phyloP scores from a whole-genome alignment of 1,284 basidiomycete species.

The Cryptococcus sp. region DNA sequence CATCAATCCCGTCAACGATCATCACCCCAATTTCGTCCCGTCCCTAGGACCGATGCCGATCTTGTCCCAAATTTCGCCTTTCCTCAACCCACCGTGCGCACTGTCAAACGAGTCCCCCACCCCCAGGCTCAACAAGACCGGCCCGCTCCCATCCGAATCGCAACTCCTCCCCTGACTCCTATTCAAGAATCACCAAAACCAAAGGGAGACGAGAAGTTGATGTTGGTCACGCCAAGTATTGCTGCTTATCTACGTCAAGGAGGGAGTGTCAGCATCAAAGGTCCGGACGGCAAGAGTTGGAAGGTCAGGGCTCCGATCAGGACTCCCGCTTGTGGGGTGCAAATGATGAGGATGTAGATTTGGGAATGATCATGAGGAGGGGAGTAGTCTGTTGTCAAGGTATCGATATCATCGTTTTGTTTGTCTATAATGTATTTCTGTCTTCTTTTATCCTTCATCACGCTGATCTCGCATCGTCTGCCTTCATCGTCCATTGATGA shows the following conservation, averaged over 20 bases:
- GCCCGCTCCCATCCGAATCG: not conserved
- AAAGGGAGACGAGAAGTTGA: conserved; percentile 1
- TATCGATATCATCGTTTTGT: not conserved
- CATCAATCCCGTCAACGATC: not conserved
- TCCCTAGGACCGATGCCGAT: not conserved
- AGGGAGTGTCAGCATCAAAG: conserved; percentile 18
- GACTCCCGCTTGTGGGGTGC: not conserved
- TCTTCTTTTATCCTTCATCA: not conserved
- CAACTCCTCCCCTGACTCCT: not conserved
- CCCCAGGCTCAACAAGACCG: not conserved
- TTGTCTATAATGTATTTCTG: too few relatives aligned
- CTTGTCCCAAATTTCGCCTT: not conserved
- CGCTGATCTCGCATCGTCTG: not conserved
- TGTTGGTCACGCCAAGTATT: conserved; percentile 23
- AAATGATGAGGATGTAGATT: not conserved
- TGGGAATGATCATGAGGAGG: not conserved
- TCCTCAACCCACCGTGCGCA: not conserved
- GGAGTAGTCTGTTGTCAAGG: not conserved
- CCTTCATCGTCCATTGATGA: too few relatives aligned
- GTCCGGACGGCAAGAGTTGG: conserved; percentile 20
- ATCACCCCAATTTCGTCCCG: not conserved
- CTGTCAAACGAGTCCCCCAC: not conserved
- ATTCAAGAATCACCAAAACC: not conserved
- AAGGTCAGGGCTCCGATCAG: conserved; percentile 4
- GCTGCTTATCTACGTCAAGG: conserved; percentile 23